These are phyloP conservation scores for Nidularia pulvinata DNA, from an alignment of 768 basidiomycete species.

Conservation along the genomic window DNA sequence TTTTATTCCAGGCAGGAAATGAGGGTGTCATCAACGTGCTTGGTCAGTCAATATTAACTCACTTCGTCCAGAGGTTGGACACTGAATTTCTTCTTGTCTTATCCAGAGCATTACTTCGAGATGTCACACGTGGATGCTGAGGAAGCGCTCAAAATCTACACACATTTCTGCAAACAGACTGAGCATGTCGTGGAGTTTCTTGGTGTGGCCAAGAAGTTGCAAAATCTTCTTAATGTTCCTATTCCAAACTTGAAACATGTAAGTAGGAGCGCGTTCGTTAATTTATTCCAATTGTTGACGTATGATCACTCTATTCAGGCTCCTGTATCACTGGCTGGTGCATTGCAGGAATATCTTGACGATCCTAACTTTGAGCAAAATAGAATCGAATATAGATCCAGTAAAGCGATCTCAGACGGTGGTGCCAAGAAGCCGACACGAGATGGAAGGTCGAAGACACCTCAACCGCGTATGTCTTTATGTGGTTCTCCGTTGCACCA, in stretches of 20 bases:
- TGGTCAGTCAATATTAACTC: conserved; percentile 39
- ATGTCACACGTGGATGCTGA: conserved; percentile 95
- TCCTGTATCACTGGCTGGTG: conserved; percentile 90
- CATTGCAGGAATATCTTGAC: conserved; percentile 93
- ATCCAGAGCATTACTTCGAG: conserved; percentile 92
- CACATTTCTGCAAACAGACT: conserved; percentile 92
- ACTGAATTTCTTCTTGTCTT: too few relatives aligned
- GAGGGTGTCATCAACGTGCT: conserved; percentile 89
- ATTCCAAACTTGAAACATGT: conserved; percentile 95
- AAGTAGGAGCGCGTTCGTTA: conserved; percentile 15
- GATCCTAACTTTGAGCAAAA: conserved; percentile 98
- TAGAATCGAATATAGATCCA: conserved; percentile 86
- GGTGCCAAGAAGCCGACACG: conserved; percentile 12
- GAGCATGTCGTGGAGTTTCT: conserved; percentile 93
- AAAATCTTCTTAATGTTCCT: conserved; percentile 91
- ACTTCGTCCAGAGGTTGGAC: too few relatives aligned
- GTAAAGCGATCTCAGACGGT: conserved; percentile 64
- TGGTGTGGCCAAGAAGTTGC: conserved; percentile 88
- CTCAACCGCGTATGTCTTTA: conserved; percentile 23
- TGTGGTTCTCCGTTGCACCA: too few relatives aligned
- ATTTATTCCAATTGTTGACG: background rate
- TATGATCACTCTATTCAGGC: conserved; percentile 50
- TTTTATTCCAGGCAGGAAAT: conserved; percentile 95
- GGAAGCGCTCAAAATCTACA: conserved; percentile 85
- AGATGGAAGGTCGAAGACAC: conserved; percentile 15